Evolutionary conservation across 257 asterid species (phyloP).

Genomic region (Eustoma russellianum): DNA sequence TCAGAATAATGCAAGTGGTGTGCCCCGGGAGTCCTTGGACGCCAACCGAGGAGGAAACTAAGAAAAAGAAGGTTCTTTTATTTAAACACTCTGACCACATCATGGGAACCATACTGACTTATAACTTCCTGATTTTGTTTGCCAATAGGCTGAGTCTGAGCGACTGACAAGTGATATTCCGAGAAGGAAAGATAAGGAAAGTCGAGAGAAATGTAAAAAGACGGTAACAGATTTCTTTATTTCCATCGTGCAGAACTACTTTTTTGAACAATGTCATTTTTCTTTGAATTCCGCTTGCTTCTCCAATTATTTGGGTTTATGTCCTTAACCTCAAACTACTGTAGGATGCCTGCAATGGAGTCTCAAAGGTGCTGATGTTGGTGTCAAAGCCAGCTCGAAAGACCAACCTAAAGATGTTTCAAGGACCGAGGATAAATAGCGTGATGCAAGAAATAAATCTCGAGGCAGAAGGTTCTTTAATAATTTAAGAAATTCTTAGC

Average conservation of each 20-base stretch:
- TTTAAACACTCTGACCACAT: constrained; percentile 5
- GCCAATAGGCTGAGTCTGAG: constrained; percentile 72
- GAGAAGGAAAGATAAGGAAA: constrained; percentile 73
- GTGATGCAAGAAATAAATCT: constrained; percentile 41
- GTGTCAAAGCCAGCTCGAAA: constrained; percentile 32
- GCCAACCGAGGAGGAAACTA: constrained; percentile 94
- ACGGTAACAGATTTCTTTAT: constrained; percentile 43
- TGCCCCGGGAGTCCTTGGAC: constrained; percentile 92
- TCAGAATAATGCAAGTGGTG: constrained; percentile 80
- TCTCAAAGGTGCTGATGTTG: constrained; percentile 18
- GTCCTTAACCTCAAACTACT: constrained; percentile 95
- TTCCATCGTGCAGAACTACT: constrained; percentile 39
- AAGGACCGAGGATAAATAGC: constrained; percentile 35
- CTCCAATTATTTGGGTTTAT: constrained; percentile 97
- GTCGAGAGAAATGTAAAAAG: constrained; percentile 45
- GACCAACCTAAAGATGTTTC: constrained; percentile 26
- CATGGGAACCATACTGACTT: constrained; percentile 1
- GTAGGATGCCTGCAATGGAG: constrained; percentile 59
- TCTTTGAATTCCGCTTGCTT: constrained; percentile 79
- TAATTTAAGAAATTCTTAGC: background rate
- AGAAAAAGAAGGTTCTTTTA: constrained; percentile 58
- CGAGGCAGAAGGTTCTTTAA: constrained; percentile 57
- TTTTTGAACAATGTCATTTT: constrained; percentile 42
- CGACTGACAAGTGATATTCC: constrained; percentile 66
- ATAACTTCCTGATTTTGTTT: constrained; percentile 8